Percentiles rank a stretch among this genome's conserved stretches.
phyloP scores from a whole-genome alignment of 768 basidiomycete species.

The Tulasnella sp. region DNA sequence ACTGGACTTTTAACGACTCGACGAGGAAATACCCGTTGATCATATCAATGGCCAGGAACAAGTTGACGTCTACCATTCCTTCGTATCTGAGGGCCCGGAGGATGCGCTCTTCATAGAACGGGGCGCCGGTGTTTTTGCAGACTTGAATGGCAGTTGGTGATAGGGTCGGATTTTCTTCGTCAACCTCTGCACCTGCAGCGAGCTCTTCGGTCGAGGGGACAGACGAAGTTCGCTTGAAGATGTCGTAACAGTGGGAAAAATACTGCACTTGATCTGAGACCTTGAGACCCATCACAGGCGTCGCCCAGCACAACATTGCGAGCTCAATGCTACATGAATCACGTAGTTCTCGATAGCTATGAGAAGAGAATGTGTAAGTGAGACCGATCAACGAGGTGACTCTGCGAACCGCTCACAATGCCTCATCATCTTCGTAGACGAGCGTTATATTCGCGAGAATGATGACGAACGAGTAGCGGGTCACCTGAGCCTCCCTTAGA shows the following conservation, averaged over 20 bases:
- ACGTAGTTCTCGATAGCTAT: background rate
- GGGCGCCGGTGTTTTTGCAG: background rate
- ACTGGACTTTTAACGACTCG: background rate
- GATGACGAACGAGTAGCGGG: background rate
- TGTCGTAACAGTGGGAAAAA: background rate
- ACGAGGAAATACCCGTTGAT: constrained; percentile 1
- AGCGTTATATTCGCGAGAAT: background rate
- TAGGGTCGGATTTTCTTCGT: background rate
- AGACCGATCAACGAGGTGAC: background rate
- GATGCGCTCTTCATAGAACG: background rate
- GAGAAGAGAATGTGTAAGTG: background rate
- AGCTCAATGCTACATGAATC: background rate
- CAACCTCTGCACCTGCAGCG: background rate
- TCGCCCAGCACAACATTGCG: background rate
- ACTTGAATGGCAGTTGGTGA: background rate
- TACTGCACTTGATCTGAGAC: background rate
- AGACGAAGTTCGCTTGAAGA: background rate
- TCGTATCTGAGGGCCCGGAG: background rate
- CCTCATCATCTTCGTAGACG: background rate
- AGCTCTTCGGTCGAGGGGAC: background rate
- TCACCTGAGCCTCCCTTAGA: background rate
- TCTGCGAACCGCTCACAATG: background rate
- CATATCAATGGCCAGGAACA: background rate
- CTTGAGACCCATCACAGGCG: background rate
- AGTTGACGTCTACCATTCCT: background rate